Base-by-base conservation (phyloP, 768 basidiomycete species). In the Leccinellum rugosiceps region DNA sequence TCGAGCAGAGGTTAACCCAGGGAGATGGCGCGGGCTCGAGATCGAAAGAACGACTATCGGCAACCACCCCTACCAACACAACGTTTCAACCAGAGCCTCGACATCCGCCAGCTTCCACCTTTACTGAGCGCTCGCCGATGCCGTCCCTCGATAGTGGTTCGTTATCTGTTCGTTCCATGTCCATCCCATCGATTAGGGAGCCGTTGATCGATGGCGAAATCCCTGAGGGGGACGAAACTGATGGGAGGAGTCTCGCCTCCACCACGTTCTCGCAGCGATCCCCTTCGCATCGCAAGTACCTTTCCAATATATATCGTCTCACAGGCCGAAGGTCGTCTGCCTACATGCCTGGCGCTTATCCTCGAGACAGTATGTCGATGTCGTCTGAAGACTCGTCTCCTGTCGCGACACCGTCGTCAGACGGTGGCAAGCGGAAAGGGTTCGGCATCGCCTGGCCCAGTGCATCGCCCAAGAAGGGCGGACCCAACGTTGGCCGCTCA, bases 371-470 rank as follows among this genome's bases (percentile, higher is more conserved):
- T 64, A 74, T 82, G 52, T 86, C 85, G 25, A 72, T 85, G 54
- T 88, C 86, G 0, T 86, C 84, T 6, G 87, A 90, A 60, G 87
- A 88, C 63, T 87, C 85, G 25, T 77, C 78, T 31, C 74, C 79
- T 21, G 78, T 85, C n/a, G 72, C 77, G 6, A 86, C 84, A 19
- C 87, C 87, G 28, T 79, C 85, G 7, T 43, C 41, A 43, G 75
- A 84, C 58, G 69, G 74, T 64, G 69, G 75, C 58, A 62, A 67
- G 31, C 61, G 66, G 46, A 64, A 72, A 43, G 56, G 71, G 48
- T 66, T 69, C 21, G 72, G 76, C 1, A 69, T 79, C 38, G 66
- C 73, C 6, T 84, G 81, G 79, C 81, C 83, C 2, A 76, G 73
- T 19, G 56, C 77, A 55, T 79, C 80, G 6, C 76, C 83, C 14